Base-by-base conservation (phyloP, 805 yeast species). In the Priceomyces medius region DNA sequence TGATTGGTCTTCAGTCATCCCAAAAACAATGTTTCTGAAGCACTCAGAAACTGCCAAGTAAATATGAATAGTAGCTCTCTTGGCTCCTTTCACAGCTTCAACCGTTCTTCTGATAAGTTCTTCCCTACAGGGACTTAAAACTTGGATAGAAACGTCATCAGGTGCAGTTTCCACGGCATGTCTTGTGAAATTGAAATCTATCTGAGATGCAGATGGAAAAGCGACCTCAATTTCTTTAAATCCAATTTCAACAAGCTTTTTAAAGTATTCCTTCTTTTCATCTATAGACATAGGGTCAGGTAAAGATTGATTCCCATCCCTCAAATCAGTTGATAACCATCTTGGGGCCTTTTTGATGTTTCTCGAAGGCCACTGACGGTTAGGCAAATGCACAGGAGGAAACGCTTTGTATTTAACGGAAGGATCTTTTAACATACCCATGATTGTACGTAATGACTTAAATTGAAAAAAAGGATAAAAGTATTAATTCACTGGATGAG, bases 281-380 rank as follows among this genome's bases (percentile, higher is more conserved):
- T 69, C 81, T 32, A 84, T 71, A n/a, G 84, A 73, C 95, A 85
- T 85, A 40, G 93, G 95, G 56, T 85, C 93, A 0, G 93, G 91
- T 50, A 85, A 73, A 4, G 90, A 81, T 66, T 85, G 93, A 63
- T 85, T 85, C 23, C 95, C 95, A 57, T 85, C 95, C 54, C 95
- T 76, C 46, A 85, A 71, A 56, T 86, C 95, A 3, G 95, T 85
- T 16, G 90, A 81, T 35, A 86, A 68, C 93, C 93, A 85, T 50
- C 93, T 70, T 16, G 95, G 95, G 3, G 89, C 77, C 56, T 76
- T 76, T 38, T 66, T 68, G 42, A 86, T 58, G 12, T 74, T 63
- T 44, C 73, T 72, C 27, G 71, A 55, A 1, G 95, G 95, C 95
- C 95, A 85, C 46, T 75, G 73, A 43, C 93, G 75, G 45, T 80